Evolutionary conservation across 1,284 basidiomycete genomes (phyloP).

Genomic region (Cystobasidium slooffiae): DNA sequence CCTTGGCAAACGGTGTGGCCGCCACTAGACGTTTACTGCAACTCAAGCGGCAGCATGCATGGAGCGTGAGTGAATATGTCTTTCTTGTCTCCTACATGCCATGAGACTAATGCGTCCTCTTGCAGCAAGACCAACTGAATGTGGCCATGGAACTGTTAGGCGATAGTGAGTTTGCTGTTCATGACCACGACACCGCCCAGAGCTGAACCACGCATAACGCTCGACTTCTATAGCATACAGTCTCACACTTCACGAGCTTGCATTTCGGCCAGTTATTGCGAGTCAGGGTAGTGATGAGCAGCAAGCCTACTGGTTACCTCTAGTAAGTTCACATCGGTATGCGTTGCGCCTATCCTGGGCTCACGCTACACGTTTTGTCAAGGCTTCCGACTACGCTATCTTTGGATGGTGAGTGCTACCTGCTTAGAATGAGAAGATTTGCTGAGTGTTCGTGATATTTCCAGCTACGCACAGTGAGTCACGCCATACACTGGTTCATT

Average conservation of each 20-base stretch:
- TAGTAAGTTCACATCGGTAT: background rate
- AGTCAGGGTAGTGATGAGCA: conserved; percentile 48
- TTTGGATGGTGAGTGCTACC: conserved; percentile 28
- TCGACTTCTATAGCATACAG: background rate
- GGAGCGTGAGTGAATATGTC: conserved; percentile 54
- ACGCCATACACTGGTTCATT: background rate
- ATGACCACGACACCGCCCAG: background rate
- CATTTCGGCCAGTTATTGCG: conserved; percentile 47
- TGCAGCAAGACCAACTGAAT: conserved; percentile 7
- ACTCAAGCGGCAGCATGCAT: conserved; percentile 63
- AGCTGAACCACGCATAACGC: background rate
- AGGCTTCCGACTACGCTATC: conserved; percentile 20
- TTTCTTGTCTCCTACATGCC: background rate
- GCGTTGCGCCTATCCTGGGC: background rate
- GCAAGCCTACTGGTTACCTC: conserved; percentile 59
- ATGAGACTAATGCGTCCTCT: background rate
- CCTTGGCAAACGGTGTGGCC: conserved; percentile 61
- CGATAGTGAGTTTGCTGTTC: conserved; percentile 11
- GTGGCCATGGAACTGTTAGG: conserved; percentile 20
- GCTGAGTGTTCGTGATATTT: background rate
- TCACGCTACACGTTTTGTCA: no score
- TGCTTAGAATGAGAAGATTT: background rate
- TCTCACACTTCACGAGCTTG: conserved; percentile 30
- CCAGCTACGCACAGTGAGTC: conserved; percentile 34
- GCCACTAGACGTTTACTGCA: conserved; percentile 67